These are phyloP conservation scores for Zychaea mexicana DNA, from an alignment of 371 early-diverging fungal genomes.

Conservation along the genomic window DNA sequence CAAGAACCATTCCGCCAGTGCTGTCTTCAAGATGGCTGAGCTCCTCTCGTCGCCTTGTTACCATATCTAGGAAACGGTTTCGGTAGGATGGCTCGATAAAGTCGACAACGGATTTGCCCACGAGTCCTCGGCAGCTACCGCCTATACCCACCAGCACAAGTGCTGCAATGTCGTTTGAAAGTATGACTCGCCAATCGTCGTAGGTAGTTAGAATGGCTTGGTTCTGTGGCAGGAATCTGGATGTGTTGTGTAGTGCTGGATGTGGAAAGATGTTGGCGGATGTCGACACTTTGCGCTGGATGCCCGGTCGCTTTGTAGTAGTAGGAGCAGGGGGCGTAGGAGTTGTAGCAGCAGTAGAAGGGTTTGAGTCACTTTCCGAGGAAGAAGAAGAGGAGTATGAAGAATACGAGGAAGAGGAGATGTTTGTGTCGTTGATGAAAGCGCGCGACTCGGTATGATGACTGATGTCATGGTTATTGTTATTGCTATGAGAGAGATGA, in stretches of 20 bases:
- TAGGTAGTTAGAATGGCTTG: conserved; percentile 70
- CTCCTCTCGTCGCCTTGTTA: conserved; percentile 39
- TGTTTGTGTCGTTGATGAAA: no score
- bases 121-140: conserved; percentile 31
- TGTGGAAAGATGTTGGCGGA: conserved; percentile 17
- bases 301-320: background rate
- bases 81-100: conserved; percentile 63
- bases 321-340: no score
- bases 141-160: conserved; percentile 50
- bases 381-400: no score
- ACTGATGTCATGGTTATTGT: no score
- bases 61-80: conserved; percentile 45
- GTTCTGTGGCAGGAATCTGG: conserved; percentile 60
- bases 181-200: conserved; percentile 55
- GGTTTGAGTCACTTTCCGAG: no score
- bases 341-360: no score
- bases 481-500: background rate
- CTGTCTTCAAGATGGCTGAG: conserved; percentile 25
- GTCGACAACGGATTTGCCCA: conserved; percentile 54
- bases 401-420: no score
- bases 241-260: conserved; percentile 52
- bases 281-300: background rate
- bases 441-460: no score
- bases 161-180: conserved; percentile 64
- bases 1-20: conserved; percentile 48